Percentiles rank a stretch among this genome's conserved stretches.
These are phyloP conservation scores for Paxillus rubicundulus DNA, from an alignment of 768 basidiomycete species.

Conservation along the genomic window DNA sequence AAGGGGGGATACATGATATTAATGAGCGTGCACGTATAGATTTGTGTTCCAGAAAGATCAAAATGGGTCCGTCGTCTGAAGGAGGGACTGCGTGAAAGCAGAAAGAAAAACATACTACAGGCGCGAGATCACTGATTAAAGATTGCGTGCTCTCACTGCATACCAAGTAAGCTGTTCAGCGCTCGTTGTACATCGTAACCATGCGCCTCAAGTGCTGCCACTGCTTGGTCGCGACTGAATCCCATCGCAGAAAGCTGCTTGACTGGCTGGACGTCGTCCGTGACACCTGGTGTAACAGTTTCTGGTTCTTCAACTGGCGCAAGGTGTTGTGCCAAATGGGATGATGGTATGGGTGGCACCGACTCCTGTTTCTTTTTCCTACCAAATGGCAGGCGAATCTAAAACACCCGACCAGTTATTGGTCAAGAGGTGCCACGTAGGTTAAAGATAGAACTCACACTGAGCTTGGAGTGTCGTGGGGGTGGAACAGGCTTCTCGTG, in stretches of 20 bases:
- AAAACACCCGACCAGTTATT: conserved; percentile 10
- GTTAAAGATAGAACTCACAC: conserved; percentile 48
- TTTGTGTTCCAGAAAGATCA: conserved; percentile 27
- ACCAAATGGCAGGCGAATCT: conserved; percentile 78
- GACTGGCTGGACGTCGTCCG: conserved; percentile 74
- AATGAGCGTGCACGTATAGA: conserved; percentile 30
- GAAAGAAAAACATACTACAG: conserved; percentile 14
- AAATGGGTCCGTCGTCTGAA: conserved; percentile 13
- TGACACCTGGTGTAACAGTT: conserved; percentile 48
- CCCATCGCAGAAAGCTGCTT: conserved; percentile 88
- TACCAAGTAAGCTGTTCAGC: conserved; percentile 67
- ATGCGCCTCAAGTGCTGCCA: conserved; percentile 79
- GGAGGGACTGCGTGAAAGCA: conserved; percentile 10
- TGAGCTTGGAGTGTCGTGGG: conserved; percentile 68
- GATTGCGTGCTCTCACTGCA: conserved; percentile 12
- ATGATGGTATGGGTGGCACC: conserved; percentile 41
- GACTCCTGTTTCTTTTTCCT: conserved; percentile 67
- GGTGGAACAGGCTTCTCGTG: conserved; percentile 56
- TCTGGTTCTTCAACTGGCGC: conserved; percentile 47
- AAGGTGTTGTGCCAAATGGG: conserved; percentile 33
- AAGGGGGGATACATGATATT: conserved; percentile 12
- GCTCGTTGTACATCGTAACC: conserved; percentile 81
- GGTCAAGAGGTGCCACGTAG: background rate
- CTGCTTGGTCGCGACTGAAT: conserved; percentile 78
- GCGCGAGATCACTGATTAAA: conserved; percentile 18